These are phyloP conservation scores for Botrytis galanthina DNA, from an alignment of 2,329 filamentous ascomycete genomes.

Conservation along the genomic window DNA sequence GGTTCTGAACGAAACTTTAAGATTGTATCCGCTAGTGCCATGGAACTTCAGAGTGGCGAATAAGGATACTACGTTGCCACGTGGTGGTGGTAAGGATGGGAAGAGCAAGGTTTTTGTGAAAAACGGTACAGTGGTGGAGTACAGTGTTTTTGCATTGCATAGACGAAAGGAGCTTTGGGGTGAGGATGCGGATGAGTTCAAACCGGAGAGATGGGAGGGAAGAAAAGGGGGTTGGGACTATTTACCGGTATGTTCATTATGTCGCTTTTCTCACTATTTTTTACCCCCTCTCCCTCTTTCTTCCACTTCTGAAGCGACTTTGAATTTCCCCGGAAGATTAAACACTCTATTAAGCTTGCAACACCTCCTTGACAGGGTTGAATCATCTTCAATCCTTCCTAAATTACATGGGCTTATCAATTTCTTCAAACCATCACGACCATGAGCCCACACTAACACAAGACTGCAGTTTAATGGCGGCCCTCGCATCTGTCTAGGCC, in stretches of 20 bases:
- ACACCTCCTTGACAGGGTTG: background rate
- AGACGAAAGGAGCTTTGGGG: conserved; percentile 42
- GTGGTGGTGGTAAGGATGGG: conserved; percentile 40
- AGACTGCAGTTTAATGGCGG: conserved; percentile 40
- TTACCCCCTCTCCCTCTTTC: background rate
- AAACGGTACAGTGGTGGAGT: conserved; percentile 35
- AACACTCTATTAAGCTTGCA: background rate
- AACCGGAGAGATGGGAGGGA: conserved; percentile 41
- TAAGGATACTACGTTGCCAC: conserved; percentile 37
- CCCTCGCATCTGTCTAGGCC: conserved; percentile 41
- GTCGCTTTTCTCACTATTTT: background rate
- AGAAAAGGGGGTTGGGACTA: conserved; percentile 47
- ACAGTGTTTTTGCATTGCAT: conserved; percentile 39
- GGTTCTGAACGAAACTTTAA: conserved; percentile 44
- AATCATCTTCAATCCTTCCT: background rate
- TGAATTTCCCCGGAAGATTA: background rate
- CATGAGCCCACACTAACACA: background rate
- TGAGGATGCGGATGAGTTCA: conserved; percentile 39
- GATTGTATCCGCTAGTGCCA: conserved; percentile 54
- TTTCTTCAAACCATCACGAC: background rate
- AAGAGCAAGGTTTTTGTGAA: conserved; percentile 38
- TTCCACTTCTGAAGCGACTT: background rate
- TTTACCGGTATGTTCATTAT: conserved; percentile 35
- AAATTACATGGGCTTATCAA: background rate
- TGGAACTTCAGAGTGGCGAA: conserved; percentile 47